Evolutionary conservation across 2,329 filamentous ascomycete genomes (phyloP).

Genomic region (Aureobasidium sp.): DNA sequence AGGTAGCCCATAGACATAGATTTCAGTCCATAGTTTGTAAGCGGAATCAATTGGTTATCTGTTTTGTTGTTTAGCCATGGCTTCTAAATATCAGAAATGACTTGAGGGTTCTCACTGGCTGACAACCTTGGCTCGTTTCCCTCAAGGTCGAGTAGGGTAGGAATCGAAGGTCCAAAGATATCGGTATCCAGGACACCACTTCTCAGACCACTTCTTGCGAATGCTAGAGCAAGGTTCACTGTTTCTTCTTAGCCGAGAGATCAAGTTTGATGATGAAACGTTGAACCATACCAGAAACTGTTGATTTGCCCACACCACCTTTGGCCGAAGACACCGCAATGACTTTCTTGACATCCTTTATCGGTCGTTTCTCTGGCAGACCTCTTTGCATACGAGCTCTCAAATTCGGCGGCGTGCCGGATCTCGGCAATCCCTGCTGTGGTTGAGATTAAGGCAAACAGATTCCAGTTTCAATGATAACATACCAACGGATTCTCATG

Average conservation of each 20-base stretch:
- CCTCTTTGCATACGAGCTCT: slow-evolving; percentile 67
- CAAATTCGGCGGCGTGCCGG: slow-evolving; percentile 56
- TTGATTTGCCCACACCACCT: slow-evolving; percentile 96
- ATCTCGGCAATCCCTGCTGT: slow-evolving; percentile 72
- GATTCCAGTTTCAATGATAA: neutral
- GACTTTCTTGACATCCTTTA: slow-evolving; percentile 80
- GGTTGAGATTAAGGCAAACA: neutral
- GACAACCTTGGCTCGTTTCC: slow-evolving; percentile 61
- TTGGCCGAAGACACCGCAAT: slow-evolving; percentile 96
- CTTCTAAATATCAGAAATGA: neutral
- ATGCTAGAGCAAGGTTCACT: slow-evolving; percentile 76
- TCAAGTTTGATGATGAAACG: neutral
- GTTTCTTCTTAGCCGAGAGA: neutral
- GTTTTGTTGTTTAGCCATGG: neutral
- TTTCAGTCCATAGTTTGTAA: slow-evolving; percentile 91
- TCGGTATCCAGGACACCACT: slow-evolving; percentile 90
- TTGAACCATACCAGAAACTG: slow-evolving; percentile 58
- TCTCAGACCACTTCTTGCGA: slow-evolving; percentile 72
- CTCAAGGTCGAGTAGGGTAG: slow-evolving; percentile 64
- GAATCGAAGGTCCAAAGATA: slow-evolving; percentile 93
- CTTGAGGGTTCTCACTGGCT: slow-evolving; percentile 42
- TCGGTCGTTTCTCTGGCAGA: slow-evolving; percentile 70
- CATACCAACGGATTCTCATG: slow-evolving; percentile 86
- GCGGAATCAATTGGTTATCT: slow-evolving; percentile 75
- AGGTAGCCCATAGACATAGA: slow-evolving; percentile 99